A percentile compares a stretch with the other conserved stretches of the same genome.
Conservation (phyloP, 202 grass and related monocot genomes). For the Musa balbisiana region DNA sequence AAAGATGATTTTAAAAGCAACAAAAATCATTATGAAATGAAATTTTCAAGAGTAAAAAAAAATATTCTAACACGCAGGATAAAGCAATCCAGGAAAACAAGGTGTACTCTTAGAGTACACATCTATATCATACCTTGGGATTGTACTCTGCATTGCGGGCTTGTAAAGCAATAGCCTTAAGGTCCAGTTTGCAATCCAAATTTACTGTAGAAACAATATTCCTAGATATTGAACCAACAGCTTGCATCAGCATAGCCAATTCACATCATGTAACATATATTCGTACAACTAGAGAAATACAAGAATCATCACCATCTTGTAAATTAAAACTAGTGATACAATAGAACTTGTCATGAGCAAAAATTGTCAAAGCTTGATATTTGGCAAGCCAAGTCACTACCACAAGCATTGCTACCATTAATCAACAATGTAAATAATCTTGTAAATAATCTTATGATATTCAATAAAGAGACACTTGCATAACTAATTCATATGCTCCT, state of each 20-base stretch:
- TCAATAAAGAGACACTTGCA: too few relatives aligned
- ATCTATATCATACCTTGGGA: conserved; percentile 20
- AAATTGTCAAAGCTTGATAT: too few relatives aligned
- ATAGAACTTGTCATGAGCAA: background rate
- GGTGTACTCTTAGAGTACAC: too few relatives aligned
- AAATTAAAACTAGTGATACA: background rate
- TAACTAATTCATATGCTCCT: too few relatives aligned
- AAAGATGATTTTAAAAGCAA: background rate
- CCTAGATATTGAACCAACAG: background rate
- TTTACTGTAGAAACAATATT: conserved; percentile 27
- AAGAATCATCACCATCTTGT: background rate
- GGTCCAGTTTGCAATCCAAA: conserved; percentile 18
- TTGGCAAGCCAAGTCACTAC: too few relatives aligned
- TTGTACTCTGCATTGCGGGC: conserved; percentile 28
- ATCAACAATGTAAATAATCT: too few relatives aligned
- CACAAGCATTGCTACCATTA: too few relatives aligned
- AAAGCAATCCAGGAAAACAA: background rate
- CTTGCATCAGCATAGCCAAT: background rate
- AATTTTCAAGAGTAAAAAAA: background rate
- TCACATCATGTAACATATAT: background rate
- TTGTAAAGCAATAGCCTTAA: conserved; percentile 13
- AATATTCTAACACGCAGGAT: background rate
- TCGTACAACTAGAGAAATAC: background rate
- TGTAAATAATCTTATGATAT: too few relatives aligned
- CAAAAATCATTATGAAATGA: background rate